These are phyloP conservation scores for Tolypocladium nubicola DNA, from an alignment of 2,329 filamentous ascomycete species.

Conservation along the genomic window DNA sequence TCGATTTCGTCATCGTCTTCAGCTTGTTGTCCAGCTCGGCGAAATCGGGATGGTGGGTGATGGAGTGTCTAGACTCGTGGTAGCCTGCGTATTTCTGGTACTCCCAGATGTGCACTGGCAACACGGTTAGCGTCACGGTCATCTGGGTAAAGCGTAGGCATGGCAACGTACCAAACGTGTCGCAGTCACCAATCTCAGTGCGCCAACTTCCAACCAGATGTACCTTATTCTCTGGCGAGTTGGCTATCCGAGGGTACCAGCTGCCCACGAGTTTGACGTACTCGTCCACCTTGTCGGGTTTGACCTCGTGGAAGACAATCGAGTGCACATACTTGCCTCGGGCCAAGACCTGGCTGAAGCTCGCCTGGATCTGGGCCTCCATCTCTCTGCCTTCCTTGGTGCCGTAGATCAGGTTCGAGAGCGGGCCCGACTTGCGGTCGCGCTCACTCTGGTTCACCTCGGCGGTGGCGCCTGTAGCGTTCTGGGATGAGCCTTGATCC, in stretches of 20 bases:
- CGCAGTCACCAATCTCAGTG: slow-evolving; percentile 92
- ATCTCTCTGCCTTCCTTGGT: slow-evolving; percentile 91
- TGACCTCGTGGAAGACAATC: slow-evolving; percentile 92
- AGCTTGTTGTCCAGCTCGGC: slow-evolving; percentile 75
- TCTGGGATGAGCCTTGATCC: slow-evolving; percentile 25
- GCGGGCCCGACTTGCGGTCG: slow-evolving; percentile 57
- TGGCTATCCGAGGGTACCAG: slow-evolving; percentile 89
- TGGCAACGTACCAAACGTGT: slow-evolving; percentile 73
- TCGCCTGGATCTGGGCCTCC: slow-evolving; percentile 90
- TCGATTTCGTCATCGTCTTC: slow-evolving; percentile 72
- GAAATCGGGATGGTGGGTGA: slow-evolving; percentile 75
- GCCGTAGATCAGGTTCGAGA: slow-evolving; percentile 89
- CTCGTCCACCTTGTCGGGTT: slow-evolving; percentile 90
- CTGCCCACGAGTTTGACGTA: slow-evolving; percentile 81
- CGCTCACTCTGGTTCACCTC: slow-evolving; percentile 46
- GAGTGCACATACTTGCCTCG: slow-evolving; percentile 97
- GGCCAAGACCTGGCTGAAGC: slow-evolving; percentile 89
- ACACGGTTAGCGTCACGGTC: slow-evolving; percentile 4
- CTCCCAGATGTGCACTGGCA: slow-evolving; percentile 94
- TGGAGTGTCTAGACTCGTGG: slow-evolving; percentile 80
- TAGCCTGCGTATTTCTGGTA: slow-evolving; percentile 97
- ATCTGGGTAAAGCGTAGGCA: no score
- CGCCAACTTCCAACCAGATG: slow-evolving; percentile 96
- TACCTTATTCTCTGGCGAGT: slow-evolving; percentile 79
- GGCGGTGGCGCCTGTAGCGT: slow-evolving; percentile 31